phyloP scores from a whole-genome alignment of 2,329 filamentous ascomycete species.

The Aspergillus luchuensis region DNA sequence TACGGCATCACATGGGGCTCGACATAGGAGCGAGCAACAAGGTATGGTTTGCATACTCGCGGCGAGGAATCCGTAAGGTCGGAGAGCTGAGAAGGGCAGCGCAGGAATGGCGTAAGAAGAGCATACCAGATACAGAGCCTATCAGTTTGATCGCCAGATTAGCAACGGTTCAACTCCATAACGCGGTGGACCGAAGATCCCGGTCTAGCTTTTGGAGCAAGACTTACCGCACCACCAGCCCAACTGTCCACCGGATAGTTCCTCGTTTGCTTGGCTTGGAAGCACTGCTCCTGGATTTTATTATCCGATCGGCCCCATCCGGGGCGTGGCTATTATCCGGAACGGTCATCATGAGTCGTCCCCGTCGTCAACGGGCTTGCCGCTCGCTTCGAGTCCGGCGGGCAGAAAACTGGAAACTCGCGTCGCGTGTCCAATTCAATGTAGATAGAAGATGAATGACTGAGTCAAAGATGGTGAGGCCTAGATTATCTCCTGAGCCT shows the following conservation, averaged over 20 bases:
- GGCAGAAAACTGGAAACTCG: conserved; percentile 2
- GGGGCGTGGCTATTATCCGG: conserved; percentile 31
- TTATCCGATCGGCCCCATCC: conserved; percentile 23
- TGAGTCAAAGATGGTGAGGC: background rate
- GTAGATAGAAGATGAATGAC: background rate
- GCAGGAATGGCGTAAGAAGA: conserved; percentile 76
- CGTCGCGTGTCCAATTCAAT: conserved; percentile 9
- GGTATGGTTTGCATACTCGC: conserved; percentile 78
- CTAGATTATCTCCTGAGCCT: conserved; percentile 1
- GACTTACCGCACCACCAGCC: conserved; percentile 39
- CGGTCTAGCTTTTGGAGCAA: conserved; percentile 10
- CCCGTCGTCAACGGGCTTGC: conserved; percentile 12
- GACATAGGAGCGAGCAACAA: conserved; percentile 65
- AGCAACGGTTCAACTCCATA: background rate
- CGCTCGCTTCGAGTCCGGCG: background rate
- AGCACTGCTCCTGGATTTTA: conserved; percentile 12
- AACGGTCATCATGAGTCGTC: conserved; percentile 26
- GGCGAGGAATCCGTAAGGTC: conserved; percentile 71
- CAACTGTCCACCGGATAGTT: conserved; percentile 38
- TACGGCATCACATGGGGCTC: conserved; percentile 80
- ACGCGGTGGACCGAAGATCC: background rate
- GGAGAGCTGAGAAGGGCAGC: conserved; percentile 72
- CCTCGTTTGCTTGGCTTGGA: conserved; percentile 21
- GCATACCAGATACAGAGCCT: conserved; percentile 85
- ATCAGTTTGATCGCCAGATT: background rate